A percentile compares a stretch with the other conserved stretches of the same genome.
Conservation (phyloP, 768 basidiomycete species). For the Paxillus involutus region DNA sequence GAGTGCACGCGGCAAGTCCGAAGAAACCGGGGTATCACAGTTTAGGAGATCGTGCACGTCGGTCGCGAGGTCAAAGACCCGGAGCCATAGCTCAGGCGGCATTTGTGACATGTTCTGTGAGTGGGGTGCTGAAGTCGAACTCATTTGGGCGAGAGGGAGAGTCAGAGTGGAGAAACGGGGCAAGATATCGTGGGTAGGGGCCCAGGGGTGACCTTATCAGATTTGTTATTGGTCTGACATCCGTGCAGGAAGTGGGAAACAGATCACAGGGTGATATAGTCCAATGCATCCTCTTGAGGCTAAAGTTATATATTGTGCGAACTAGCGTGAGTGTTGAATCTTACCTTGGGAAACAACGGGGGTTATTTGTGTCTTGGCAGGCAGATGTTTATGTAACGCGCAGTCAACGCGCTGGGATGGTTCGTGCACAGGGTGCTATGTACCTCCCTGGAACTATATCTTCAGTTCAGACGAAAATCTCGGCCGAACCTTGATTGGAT, state of each 20-base stretch:
- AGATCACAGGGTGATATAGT: background rate
- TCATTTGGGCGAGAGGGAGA: constrained; percentile 8
- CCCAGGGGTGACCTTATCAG: background rate
- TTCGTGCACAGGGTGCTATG: background rate
- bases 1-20: constrained; percentile 20
- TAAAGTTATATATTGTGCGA: constrained; percentile 9
- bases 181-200: background rate
- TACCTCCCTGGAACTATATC: too few relatives aligned
- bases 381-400: background rate
- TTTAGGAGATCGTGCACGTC: constrained; percentile 10
- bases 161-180: background rate
- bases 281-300: background rate
- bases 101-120: constrained; percentile 5
- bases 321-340: constrained; percentile 13
- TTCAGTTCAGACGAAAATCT: too few relatives aligned
- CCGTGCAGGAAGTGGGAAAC: background rate
- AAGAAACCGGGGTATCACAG: constrained; percentile 5
- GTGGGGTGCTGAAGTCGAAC: background rate
- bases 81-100: constrained; percentile 31
- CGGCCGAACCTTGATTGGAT: too few relatives aligned
- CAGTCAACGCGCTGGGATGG: background rate
- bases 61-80: constrained; percentile 22
- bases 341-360: background rate
- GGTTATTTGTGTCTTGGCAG: background rate
- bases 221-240: background rate